These are phyloP conservation scores for Botrytis medusae DNA, from an alignment of 2,329 filamentous ascomycete species.

Conservation along the genomic window DNA sequence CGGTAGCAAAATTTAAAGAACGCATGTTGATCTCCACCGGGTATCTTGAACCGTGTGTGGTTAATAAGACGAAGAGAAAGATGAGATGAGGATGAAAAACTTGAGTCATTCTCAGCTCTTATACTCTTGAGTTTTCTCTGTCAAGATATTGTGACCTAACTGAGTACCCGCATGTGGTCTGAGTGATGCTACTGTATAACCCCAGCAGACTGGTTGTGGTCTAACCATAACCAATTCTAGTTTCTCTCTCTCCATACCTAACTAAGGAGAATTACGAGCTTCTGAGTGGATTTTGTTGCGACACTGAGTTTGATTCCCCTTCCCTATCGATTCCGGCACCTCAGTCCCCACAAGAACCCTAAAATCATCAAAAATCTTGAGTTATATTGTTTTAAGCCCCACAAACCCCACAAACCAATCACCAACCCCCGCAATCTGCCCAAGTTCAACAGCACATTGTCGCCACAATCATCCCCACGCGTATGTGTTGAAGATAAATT, in stretches of 20 bases:
- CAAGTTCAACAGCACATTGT: not conserved
- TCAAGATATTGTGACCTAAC: not conserved
- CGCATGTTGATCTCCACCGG: not conserved
- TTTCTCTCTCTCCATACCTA: not conserved
- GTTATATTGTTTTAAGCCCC: not conserved
- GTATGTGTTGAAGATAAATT: not conserved
- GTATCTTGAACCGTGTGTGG: not conserved
- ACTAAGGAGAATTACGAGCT: not conserved
- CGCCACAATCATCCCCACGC: not conserved
- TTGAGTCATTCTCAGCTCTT: not conserved
- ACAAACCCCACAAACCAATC: not conserved
- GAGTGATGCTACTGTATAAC: not conserved
- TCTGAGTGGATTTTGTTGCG: not conserved
- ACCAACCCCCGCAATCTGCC: not conserved
- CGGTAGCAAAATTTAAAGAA: not conserved
- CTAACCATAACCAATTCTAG: not conserved
- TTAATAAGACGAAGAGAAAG: not conserved
- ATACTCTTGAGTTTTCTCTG: not conserved
- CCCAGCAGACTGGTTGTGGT: not conserved
- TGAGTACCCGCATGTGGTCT: not conserved
- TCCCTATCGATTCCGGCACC: not conserved
- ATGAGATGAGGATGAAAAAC: not conserved
- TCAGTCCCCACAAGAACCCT: not conserved
- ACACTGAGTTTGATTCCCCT: not conserved
- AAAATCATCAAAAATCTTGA: not conserved